Evolutionary conservation across 352 stramenopile genomes (phyloP).

Genomic region (Aphanomyces stellatus): DNA sequence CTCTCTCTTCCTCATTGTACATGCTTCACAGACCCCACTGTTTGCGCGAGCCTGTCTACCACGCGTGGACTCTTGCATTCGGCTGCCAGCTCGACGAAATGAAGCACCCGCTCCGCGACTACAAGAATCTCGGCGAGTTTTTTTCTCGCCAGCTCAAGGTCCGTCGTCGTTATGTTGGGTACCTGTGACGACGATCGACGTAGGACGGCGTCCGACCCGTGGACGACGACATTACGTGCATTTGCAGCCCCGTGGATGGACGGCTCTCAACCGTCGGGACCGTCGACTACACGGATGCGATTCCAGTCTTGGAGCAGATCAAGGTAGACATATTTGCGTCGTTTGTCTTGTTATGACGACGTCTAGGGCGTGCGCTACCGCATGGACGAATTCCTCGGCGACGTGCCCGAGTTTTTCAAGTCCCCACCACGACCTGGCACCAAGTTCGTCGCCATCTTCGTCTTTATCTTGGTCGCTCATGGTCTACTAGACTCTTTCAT

Average conservation of each 20-base stretch:
- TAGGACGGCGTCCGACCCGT: conserved; percentile 20
- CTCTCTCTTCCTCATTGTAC: too few species aligned
- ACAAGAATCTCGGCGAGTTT: conserved; percentile 74
- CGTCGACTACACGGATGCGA: conserved; percentile 33
- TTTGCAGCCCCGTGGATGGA: conserved; percentile 53
- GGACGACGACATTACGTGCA: conserved; percentile 18
- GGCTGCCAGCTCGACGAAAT: conserved; percentile 81
- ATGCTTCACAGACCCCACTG: conserved; percentile 59
- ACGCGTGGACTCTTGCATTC: conserved; percentile 70
- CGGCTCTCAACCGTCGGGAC: conserved; percentile 45
- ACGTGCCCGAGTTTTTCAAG: conserved; percentile 50
- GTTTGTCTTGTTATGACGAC: background rate
- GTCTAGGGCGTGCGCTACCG: conserved; percentile 53
- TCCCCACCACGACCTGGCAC: conserved; percentile 19
- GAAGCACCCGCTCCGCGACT: conserved; percentile 62
- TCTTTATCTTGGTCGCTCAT: background rate
- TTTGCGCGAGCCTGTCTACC: conserved; percentile 65
- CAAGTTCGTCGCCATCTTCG: conserved; percentile 3
- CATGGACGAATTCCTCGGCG: conserved; percentile 73
- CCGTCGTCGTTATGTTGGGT: conserved; percentile 18
- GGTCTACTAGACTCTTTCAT: conserved; percentile 46
- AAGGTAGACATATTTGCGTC: conserved; percentile 25
- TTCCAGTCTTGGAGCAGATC: conserved; percentile 68
- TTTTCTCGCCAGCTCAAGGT: conserved; percentile 73
- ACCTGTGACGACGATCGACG: background rate